Conservation (phyloP, 306 rosid genomes). For the Citrullus amarus region DNA sequence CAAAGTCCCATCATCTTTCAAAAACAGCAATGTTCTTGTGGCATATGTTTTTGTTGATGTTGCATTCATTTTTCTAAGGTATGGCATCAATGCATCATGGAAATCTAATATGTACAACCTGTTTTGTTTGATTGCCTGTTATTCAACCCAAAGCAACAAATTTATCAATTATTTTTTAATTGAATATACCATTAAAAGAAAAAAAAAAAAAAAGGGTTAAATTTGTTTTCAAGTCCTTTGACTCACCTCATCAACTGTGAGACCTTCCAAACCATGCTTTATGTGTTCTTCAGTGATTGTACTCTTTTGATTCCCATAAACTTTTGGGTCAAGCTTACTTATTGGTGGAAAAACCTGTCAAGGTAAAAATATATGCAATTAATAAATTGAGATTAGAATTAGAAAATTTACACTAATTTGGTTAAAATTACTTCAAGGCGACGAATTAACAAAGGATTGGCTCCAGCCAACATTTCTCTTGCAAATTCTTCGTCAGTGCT, state of each 20-base stretch:
- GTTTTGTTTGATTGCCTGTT: slow-evolving; percentile 43
- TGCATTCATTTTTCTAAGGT: slow-evolving; percentile 43
- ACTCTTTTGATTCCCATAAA: slow-evolving; percentile 61
- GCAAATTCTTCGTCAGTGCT: slow-evolving; percentile 78
- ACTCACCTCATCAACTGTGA: slow-evolving; percentile 42
- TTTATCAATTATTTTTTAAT: not conserved
- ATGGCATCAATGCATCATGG: slow-evolving; percentile 68
- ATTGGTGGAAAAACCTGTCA: slow-evolving; percentile 61
- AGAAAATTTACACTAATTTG: not conserved
- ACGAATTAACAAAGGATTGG: slow-evolving; percentile 53
- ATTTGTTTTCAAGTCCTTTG: not conserved
- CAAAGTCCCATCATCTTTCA: slow-evolving; percentile 50
- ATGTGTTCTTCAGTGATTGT: slow-evolving; percentile 38
- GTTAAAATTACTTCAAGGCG: slow-evolving; percentile 40
- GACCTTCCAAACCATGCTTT: slow-evolving; percentile 39
- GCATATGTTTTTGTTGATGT: slow-evolving; percentile 60
- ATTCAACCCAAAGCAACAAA: slow-evolving; percentile 2
- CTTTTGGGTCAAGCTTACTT: slow-evolving; percentile 43
- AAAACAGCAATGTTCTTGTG: slow-evolving; percentile 52
- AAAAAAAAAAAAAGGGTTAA: too few species aligned
- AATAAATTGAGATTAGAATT: not conserved
- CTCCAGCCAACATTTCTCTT: slow-evolving; percentile 87
- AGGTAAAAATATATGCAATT: not conserved
- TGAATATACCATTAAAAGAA: not conserved
- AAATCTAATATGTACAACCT: slow-evolving; percentile 59